Evolutionary conservation across 225 moss, liverwort and hornwort species (phyloP), one percentile per base, ranked within the genome.

Genomic region (Physcomitrellopsis africana): DNA sequence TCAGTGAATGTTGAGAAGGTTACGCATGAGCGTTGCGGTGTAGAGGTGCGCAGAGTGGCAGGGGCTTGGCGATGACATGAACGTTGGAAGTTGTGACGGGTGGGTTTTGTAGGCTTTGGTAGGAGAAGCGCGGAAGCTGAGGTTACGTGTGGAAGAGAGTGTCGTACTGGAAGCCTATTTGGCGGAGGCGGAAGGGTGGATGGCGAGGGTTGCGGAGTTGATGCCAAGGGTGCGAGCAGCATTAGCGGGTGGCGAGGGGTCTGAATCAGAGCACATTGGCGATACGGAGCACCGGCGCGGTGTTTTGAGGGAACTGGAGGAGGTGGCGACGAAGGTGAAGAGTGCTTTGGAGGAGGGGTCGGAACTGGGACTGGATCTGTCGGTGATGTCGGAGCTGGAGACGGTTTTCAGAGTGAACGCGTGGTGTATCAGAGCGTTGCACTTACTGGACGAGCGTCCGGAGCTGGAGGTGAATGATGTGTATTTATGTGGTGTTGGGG

Each of bases 381-480:
- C 89, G 24, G 89, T 76, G 52, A 78, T 94, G 60, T n/a, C 72
- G 44, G 92, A 92, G 81, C 88, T 96, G 67, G 83, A 89, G 72
- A 69, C 18, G 48, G 79, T 94, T 62, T 64, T 72, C 51, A 58
- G 44, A 32, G 80, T 86, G 51, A 84, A 82, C 60, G 76, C 51
- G 26, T 96, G 94, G 96, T 84, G 84, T 73, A 55, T 91, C 49
- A 84, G 77, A 81, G 83, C 87, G 27, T 79, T 85, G 14, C 47
- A 22, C 18, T 64, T 81, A 29, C 72, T 91, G 47, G 63, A 68
- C 11, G 72, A 70, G 43, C 85, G 82, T 52, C 87, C 87, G 3
- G 74, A 80, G 14, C 73, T 94, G 69, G 94, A 92, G 90, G 96
- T 95, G 70, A 79, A n/a, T n/a, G n/a, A n/a, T n/a, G n/a, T n/a